These are phyloP conservation scores for Neofusicoccum sp. DNA, from an alignment of 2,329 filamentous ascomycete genomes.

Conservation along the genomic window DNA sequence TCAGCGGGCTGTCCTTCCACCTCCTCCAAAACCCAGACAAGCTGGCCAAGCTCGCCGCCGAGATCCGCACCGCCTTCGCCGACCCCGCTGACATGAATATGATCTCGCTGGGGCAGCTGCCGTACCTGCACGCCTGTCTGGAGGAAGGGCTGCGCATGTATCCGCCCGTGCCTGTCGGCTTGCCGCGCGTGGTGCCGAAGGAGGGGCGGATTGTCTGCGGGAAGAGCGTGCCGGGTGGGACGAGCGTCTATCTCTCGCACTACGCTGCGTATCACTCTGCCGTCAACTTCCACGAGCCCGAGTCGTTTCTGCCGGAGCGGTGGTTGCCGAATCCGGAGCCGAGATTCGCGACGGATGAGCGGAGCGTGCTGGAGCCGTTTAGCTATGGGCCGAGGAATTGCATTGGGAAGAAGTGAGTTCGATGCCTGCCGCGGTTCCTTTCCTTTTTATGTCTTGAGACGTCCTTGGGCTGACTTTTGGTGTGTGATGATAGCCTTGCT, in stretches of 20 bases:
- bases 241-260: constrained; percentile 19
- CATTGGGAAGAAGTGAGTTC: constrained; percentile 40
- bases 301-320: constrained; percentile 44
- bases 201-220: constrained; percentile 43
- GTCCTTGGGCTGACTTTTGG: not conserved
- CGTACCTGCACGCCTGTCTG: constrained; percentile 43
- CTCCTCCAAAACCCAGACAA: constrained; percentile 32
- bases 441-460: not conserved
- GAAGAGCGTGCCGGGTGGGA: constrained; percentile 36
- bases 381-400: constrained; percentile 46
- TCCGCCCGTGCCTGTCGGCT: constrained; percentile 42
- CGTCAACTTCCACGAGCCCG: constrained; percentile 39
- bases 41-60: constrained; percentile 32
- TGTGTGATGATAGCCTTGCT: constrained; percentile 32
- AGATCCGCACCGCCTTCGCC: constrained; percentile 33
- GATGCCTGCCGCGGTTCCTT: not conserved
- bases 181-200: constrained; percentile 38
- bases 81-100: constrained; percentile 39
- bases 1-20: constrained; percentile 42
- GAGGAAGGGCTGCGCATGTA: constrained; percentile 48
- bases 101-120: constrained; percentile 32
- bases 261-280: constrained; percentile 21
- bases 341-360: constrained; percentile 33
- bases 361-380: constrained; percentile 47
- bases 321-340: constrained; percentile 37